Evolutionary conservation across 2,329 filamentous ascomycete genomes (phyloP).

Genomic region (Hymenotorrendiella dingleyae): DNA sequence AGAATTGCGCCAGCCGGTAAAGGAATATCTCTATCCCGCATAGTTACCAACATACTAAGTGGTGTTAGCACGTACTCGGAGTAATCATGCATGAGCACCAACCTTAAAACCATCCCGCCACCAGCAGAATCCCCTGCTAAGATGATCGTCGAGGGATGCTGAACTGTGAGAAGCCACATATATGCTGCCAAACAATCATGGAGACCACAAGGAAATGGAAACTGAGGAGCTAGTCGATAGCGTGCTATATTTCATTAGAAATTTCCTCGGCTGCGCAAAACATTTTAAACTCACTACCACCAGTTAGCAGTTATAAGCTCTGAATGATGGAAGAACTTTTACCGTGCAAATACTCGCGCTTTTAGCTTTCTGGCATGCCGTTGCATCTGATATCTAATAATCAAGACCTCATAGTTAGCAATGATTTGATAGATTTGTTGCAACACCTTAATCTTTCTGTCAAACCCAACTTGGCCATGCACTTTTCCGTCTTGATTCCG

Average conservation of each 20-base stretch:
- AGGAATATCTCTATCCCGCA: slow-evolving; percentile 78
- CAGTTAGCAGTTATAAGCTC: slow-evolving; percentile 6
- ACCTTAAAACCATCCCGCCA: slow-evolving; percentile 76
- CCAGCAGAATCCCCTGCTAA: slow-evolving; percentile 91
- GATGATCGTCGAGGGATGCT: slow-evolving; percentile 76
- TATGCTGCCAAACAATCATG: slow-evolving; percentile 89
- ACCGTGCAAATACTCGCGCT: slow-evolving; percentile 75
- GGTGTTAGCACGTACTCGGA: slow-evolving; percentile 16
- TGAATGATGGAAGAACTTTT: slow-evolving; percentile 21
- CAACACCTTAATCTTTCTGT: too few species aligned
- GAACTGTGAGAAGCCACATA: slow-evolving; percentile 68
- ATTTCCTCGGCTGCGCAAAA: background rate
- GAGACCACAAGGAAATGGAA: slow-evolving; percentile 88
- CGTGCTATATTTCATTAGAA: slow-evolving; percentile 39
- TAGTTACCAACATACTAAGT: slow-evolving; percentile 59
- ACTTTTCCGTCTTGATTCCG: too few species aligned
- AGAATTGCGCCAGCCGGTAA: slow-evolving; percentile 85
- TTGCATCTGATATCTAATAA: too few species aligned
- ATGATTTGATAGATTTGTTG: too few species aligned
- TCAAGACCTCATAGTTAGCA: too few species aligned
- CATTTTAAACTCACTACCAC: slow-evolving; percentile 4
- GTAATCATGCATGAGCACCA: slow-evolving; percentile 14
- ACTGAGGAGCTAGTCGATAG: slow-evolving; percentile 87
- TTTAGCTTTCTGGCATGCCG: slow-evolving; percentile 73
- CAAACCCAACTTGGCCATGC: too few species aligned